These are phyloP conservation scores for Chamaecrista fasciculata DNA, from an alignment of 306 rosid genomes.

Conservation along the genomic window DNA sequence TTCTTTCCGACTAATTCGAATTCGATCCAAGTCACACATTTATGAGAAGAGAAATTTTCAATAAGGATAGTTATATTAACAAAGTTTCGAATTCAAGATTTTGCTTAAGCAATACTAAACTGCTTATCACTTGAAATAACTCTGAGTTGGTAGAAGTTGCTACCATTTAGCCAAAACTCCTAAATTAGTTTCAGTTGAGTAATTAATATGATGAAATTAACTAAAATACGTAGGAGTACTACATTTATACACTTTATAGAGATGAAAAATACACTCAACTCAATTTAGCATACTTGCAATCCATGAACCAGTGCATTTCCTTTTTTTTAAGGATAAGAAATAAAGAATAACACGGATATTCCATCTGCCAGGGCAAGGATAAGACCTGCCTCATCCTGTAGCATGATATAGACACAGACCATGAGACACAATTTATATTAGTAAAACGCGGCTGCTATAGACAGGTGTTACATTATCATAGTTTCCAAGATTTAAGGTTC, in stretches of 20 bases:
- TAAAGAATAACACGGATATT: background rate
- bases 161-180: background rate
- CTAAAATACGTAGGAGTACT: background rate
- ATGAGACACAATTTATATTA: background rate
- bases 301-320: background rate
- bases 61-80: too few relatives aligned
- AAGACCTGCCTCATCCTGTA: background rate
- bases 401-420: background rate
- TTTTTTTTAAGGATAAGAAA: background rate
- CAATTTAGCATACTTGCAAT: background rate
- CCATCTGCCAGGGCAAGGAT: background rate
- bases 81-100: too few relatives aligned
- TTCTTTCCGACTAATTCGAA: too few relatives aligned
- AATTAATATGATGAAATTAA: background rate
- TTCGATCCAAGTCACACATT: too few relatives aligned
- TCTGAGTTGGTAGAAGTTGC: too few relatives aligned
- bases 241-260: background rate
- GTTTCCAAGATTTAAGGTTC: background rate
- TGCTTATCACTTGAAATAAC: too few relatives aligned
- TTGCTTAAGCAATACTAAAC: too few relatives aligned
- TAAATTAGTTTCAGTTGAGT: background rate
- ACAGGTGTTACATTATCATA: background rate
- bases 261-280: background rate
- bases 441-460: slow-evolving; percentile 11
- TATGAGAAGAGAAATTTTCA: too few relatives aligned